phyloP scores from a whole-genome alignment of 345 rosid species.

The Populus euphratica region DNA sequence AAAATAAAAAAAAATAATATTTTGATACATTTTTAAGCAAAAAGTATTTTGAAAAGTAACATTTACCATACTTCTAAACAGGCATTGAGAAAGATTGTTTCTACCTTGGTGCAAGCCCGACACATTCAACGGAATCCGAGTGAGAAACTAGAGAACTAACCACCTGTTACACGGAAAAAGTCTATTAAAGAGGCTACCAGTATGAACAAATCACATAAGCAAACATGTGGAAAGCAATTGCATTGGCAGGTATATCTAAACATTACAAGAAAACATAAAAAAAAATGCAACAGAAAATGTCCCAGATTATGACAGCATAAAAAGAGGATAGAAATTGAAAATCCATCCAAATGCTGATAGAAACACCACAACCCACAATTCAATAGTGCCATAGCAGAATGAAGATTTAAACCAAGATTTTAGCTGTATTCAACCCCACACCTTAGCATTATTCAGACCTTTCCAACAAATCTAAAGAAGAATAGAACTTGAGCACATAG shows the following conservation, averaged over 20 bases:
- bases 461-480: not conserved
- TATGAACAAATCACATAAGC: not conserved
- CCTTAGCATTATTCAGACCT: not conserved
- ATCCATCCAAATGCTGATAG: not conserved
- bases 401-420: not conserved
- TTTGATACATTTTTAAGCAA: too few relatives aligned
- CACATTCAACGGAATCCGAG: constrained; percentile 68
- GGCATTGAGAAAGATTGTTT: not conserved
- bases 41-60: too few relatives aligned
- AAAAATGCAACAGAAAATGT: not conserved
- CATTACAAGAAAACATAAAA: not conserved
- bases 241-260: not conserved
- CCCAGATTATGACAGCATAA: not conserved
- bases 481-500: not conserved
- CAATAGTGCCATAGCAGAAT: not conserved
- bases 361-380: not conserved
- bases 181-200: constrained; percentile 3
- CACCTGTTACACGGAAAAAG: constrained; percentile 47
- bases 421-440: not conserved
- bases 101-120: constrained; percentile 66
- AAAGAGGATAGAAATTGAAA: not conserved
- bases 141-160: constrained; percentile 65
- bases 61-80: too few relatives aligned
- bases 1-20: too few relatives aligned
- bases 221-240: not conserved